A percentile compares a stretch with the other conserved stretches of the same genome.
phyloP scores from a whole-genome alignment of 495 filamentous ascomycete genomes.

The Tuber indicum region DNA sequence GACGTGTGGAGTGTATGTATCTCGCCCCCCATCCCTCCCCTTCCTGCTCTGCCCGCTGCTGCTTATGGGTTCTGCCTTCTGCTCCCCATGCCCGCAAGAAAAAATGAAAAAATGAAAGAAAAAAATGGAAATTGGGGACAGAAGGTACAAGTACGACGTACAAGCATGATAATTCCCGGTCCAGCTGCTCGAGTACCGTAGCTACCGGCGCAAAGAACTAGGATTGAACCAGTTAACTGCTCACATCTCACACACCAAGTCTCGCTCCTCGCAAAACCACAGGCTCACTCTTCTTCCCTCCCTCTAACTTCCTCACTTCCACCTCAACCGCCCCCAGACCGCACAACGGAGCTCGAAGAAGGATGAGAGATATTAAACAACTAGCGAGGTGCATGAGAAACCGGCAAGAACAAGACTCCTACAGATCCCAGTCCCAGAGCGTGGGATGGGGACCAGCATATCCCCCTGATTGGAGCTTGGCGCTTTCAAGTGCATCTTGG shows the following conservation, averaged over 20 bases:
- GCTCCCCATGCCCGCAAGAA: background rate
- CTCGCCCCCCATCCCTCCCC: background rate
- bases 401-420: conserved; percentile 5
- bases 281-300: background rate
- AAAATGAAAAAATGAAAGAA: background rate
- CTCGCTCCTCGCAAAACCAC: conserved; percentile 20
- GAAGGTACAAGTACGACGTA: background rate
- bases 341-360: background rate
- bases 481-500: conserved; percentile 24
- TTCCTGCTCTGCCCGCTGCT: background rate
- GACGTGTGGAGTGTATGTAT: background rate
- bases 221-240: background rate
- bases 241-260: conserved; percentile 11
- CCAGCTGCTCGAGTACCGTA: background rate
- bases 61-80: background rate
- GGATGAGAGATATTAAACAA: background rate
- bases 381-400: conserved; percentile 3
- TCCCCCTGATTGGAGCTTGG: conserved; percentile 28
- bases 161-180: background rate
- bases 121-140: background rate
- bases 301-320: background rate
- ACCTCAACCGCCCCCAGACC: background rate
- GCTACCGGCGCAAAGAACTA: background rate
- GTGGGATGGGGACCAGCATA: conserved; percentile 34
- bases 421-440: conserved; percentile 25